Conservation (phyloP, 768 basidiomycete genomes). For the Rhodocollybia butyracea region DNA sequence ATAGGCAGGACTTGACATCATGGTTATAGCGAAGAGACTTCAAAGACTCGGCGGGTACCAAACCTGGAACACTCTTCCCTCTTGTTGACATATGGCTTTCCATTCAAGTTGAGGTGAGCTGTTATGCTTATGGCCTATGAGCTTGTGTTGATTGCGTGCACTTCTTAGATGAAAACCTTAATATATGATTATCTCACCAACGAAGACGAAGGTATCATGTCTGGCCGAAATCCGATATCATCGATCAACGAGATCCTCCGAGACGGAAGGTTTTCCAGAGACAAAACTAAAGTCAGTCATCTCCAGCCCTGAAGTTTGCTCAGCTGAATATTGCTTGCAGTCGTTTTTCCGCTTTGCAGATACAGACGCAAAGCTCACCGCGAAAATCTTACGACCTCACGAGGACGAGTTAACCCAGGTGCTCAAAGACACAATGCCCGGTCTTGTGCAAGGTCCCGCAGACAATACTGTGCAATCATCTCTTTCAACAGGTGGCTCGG, state of each 20-base stretch:
- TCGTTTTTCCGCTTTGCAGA: constrained; percentile 89
- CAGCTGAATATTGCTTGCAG: constrained; percentile 35
- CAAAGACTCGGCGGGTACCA: constrained; percentile 79
- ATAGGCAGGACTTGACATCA: neutral
- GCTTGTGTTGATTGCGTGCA: neutral
- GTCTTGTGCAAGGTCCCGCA: constrained; percentile 71
- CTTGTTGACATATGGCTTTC: constrained; percentile 85
- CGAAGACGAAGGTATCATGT: constrained; percentile 75
- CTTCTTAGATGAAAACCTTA: constrained; percentile 69
- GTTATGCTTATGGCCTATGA: neutral
- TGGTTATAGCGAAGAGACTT: constrained; percentile 79
- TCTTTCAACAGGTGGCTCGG: constrained; percentile 57
- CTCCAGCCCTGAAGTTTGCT: neutral
- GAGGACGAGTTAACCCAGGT: constrained; percentile 85
- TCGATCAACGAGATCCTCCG: constrained; percentile 93
- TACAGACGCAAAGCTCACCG: constrained; percentile 72
- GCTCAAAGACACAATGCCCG: constrained; percentile 90
- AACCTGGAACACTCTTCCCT: constrained; percentile 75
- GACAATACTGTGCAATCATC: constrained; percentile 65
- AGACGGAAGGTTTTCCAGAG: constrained; percentile 75
- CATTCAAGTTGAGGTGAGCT: constrained; percentile 79
- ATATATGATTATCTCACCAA: constrained; percentile 91
- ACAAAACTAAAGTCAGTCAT: constrained; percentile 66
- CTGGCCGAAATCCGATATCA: constrained; percentile 83
- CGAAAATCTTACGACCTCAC: constrained; percentile 64